phyloP scores from a whole-genome alignment of 2,329 filamentous ascomycete genomes.

The Colletotrichum euphorbiae region DNA sequence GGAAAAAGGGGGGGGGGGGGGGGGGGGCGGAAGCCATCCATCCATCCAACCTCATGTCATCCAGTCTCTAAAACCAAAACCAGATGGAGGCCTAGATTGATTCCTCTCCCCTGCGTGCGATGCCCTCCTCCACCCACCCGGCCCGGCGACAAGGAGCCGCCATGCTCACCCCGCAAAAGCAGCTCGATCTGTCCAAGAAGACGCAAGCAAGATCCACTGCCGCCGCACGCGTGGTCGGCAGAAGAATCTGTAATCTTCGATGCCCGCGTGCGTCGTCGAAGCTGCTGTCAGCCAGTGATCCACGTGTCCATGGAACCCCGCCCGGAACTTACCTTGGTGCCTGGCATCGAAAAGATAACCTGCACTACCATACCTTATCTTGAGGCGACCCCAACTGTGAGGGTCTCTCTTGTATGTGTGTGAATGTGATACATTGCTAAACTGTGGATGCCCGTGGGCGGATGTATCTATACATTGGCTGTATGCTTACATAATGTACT shows the following conservation, averaged over 20 bases:
- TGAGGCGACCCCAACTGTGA: neutral
- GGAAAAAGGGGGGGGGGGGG: neutral
- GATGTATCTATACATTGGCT: too few species aligned
- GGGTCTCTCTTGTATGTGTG: too few species aligned
- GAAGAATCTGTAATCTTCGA: neutral
- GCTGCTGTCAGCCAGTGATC: neutral
- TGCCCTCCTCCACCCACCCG: neutral
- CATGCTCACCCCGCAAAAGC: neutral
- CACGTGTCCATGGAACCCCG: neutral
- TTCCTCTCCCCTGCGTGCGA: neutral
- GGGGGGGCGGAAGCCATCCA: neutral
- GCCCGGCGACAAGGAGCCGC: conserved; percentile 11
- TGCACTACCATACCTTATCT: too few species aligned
- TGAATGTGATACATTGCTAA: too few species aligned
- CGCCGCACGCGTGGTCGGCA: neutral
- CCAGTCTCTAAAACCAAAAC: neutral
- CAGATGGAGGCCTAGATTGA: neutral
- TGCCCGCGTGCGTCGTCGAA: neutral
- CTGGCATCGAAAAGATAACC: too few species aligned
- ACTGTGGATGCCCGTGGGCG: too few species aligned
- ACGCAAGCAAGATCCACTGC: conserved; percentile 14
- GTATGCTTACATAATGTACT: too few species aligned
- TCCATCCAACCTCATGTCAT: neutral
- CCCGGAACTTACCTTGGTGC: too few species aligned
- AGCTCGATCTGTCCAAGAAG: neutral